Evolutionary conservation across 1,284 basidiomycete species (phyloP), one percentile per base, ranked within the genome.

Genomic region (Puccinia horiana): DNA sequence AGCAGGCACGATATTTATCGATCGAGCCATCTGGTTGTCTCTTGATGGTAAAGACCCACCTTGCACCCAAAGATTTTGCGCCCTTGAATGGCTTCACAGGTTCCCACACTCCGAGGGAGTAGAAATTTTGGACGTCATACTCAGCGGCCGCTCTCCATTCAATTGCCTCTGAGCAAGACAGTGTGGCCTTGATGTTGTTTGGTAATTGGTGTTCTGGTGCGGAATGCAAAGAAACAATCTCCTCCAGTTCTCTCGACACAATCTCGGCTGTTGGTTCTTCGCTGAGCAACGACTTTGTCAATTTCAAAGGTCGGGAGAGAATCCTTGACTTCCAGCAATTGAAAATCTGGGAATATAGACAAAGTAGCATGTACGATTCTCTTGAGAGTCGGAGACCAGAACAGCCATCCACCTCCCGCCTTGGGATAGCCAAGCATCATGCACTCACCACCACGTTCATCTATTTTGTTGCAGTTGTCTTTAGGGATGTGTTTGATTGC

Each of bases 321-420:
- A 16, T 52, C 49, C 23, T 56, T 5, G 3, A 56, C 54, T 26
- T 9, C 12, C 2, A 67, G 42, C 9, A 5, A 16, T 11, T 6
- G 32, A 37, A 40, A 67, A n/a, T 67, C 63, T 12, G 32, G 63
- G 23, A 67, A 67, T 2, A 8, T n/a, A 6, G n/a, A 26, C 23
- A 16, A 35, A 32, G 32, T 67, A 1, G 32, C 32, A 6, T 37
- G 14, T 16, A 54, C 35, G 9, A 2, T 26, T 2, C n/a, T 56
- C 20, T 5, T 20, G 1, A 4, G 12, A 3, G 9, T 54, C n/a
- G 52, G n/a, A 54, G n/a, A 4, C 52, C 35, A 61, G 20, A 76
- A 76, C 16, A 76, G 26, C 74, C 74, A 76, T 1, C 74, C 74
- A 14, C 37, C 40, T 4, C 74, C 63, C 32, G 63, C 8, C 11